These are phyloP conservation scores for Phytophthora rubi DNA, from an alignment of 352 stramenopile genomes.

Conservation along the genomic window DNA sequence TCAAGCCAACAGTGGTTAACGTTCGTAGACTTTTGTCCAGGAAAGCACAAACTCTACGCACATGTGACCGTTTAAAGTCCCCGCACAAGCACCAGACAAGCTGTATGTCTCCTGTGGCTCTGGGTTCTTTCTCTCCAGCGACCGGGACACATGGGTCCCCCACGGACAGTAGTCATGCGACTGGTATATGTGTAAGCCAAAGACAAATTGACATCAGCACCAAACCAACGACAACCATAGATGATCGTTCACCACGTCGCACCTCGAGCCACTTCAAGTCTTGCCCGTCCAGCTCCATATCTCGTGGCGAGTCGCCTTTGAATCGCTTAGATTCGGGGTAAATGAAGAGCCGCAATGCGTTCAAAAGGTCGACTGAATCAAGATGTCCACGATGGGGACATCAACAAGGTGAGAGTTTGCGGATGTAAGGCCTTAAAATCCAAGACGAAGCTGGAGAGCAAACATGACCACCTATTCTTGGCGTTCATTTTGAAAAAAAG, in stretches of 20 bases:
- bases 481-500: constrained; percentile 12
- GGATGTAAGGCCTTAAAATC: no score
- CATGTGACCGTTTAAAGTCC: constrained; percentile 55
- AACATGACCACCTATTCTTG: constrained; percentile 14
- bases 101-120: constrained; percentile 26
- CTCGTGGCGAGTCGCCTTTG: background rate
- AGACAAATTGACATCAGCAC: background rate
- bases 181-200: constrained; percentile 21
- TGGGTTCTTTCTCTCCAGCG: constrained; percentile 26
- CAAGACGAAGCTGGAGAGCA: background rate
- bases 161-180: constrained; percentile 51
- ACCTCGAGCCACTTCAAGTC: constrained; percentile 39
- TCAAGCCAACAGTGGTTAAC: background rate
- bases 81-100: constrained; percentile 31
- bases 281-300: constrained; percentile 22
- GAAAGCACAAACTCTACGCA: constrained; percentile 26
- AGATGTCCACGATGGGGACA: background rate
- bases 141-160: constrained; percentile 46
- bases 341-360: constrained; percentile 8
- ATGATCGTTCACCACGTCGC: background rate
- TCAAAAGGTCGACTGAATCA: background rate
- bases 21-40: background rate
- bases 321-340: background rate
- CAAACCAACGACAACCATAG: no score
- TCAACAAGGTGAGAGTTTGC: no score